Base-by-base conservation (phyloP, 495 filamentous ascomycete species). In the Clohesyomyces aquaticus region DNA sequence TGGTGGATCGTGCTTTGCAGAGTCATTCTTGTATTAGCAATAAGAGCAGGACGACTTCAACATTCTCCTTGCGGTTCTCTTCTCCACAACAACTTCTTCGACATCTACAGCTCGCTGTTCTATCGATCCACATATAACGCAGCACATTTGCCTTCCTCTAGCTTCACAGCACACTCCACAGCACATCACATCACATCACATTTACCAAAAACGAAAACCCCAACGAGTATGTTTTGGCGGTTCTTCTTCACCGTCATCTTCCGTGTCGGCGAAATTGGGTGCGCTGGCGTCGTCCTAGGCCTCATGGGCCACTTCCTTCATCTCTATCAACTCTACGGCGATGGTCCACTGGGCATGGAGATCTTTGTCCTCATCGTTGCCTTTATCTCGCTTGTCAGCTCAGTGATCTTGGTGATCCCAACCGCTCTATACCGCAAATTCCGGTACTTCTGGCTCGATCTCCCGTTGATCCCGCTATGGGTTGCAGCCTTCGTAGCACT, bases 331-430 rank as follows among this genome's bases (percentile, higher is more conserved):
- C 32, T 73, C 4, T 56, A 67, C 71, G 18, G 46, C 76, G 61
- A 72, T 49, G 80, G 79, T 74, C 72, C 76, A 0, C 51, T 81
- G 28, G 76, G 75, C 12, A 77, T 83, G 46, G 83, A 81, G 77
- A 85, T 86, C 72, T 88, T 86, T 71, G 81, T 82, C 45, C 79
- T 83, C 69, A 80, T 85, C 23, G 72, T 88, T n/a, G 81, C 84
- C 16, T 81, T 72, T 4, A 38, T 86, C 51, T 81, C 80, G 6
- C 77, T 86, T 35, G 59, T 86, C 3, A 70, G 82, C 8, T 77
- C 75, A 2, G 66, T 85, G 3, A 63, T 86, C 65, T 83, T 81
- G 79, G 67, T 87, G 46, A 77, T 88, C 22, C 85, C 82, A n/a
- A n/a, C n/a, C n/a, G n/a, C n/a, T n/a, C n/a, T n/a, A n/a, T n/a